Percentiles rank a stretch among this genome's conserved stretches.
Evolutionary conservation across 1,139 yeast genomes (phyloP).

Genomic region (Pichia sp.): DNA sequence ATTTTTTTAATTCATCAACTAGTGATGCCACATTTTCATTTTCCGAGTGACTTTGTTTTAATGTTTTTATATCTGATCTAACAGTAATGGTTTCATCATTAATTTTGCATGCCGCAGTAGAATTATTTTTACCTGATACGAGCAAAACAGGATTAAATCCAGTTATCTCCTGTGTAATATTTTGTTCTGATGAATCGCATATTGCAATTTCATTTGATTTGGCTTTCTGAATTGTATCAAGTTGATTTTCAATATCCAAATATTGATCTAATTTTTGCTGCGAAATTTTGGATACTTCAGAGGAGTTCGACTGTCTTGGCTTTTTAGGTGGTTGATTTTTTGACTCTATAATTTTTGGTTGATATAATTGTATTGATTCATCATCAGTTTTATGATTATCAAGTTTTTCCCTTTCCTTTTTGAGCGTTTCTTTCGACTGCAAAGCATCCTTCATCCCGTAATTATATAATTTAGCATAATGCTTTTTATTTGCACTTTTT

Average conservation of each 20-base stretch:
- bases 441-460: slow-evolving; percentile 18
- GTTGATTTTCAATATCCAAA: slow-evolving; percentile 21
- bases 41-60: not conserved
- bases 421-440: too few species aligned
- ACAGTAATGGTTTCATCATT: slow-evolving; percentile 17
- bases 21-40: slow-evolving; percentile 1
- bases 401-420: not conserved
- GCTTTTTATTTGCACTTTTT: slow-evolving; percentile 24
- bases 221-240: slow-evolving; percentile 20
- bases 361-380: not conserved
- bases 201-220: slow-evolving; percentile 1
- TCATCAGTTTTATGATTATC: not conserved
- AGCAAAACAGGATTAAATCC: slow-evolving; percentile 6
- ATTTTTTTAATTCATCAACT: slow-evolving; percentile 20
- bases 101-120: slow-evolving; percentile 15
- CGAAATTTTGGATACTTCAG: slow-evolving; percentile 6
- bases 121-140: not conserved
- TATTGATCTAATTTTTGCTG: slow-evolving; percentile 23
- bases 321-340: not conserved
- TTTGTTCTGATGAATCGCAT: not conserved
- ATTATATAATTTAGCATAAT: slow-evolving; percentile 27
- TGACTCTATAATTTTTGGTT: not conserved
- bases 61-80: not conserved
- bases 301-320: slow-evolving; percentile 2
- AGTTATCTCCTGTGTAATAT: not conserved